Evolutionary conservation across 2,329 filamentous ascomycete species (phyloP).

Genomic region (Ilyonectria destructans): DNA sequence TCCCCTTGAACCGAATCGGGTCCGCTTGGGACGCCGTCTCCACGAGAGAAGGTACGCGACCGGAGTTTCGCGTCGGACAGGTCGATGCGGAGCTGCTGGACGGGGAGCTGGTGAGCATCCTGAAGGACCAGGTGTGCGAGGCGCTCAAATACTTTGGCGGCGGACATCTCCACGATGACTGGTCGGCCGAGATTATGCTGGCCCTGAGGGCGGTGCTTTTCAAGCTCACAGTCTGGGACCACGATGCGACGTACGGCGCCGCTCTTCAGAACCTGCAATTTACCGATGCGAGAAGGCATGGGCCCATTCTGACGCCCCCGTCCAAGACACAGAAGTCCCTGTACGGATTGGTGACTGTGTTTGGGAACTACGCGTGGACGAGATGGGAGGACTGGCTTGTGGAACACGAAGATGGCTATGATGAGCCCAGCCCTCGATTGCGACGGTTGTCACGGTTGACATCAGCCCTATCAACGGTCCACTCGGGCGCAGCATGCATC

Average conservation of each 20-base stretch:
- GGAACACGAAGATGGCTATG: slow-evolving; percentile 82
- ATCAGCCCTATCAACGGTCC: slow-evolving; percentile 77
- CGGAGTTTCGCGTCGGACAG: slow-evolving; percentile 94
- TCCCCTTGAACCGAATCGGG: slow-evolving; percentile 75
- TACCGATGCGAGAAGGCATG: slow-evolving; percentile 82
- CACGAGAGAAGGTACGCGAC: slow-evolving; percentile 84
- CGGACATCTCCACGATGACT: slow-evolving; percentile 84
- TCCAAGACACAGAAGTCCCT: slow-evolving; percentile 86
- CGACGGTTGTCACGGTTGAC: slow-evolving; percentile 79
- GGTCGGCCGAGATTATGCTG: slow-evolving; percentile 88
- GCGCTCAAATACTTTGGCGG: slow-evolving; percentile 90
- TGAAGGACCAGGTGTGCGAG: slow-evolving; percentile 89
- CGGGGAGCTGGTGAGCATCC: slow-evolving; percentile 89
- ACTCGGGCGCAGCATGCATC: slow-evolving; percentile 85
- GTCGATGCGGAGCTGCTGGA: slow-evolving; percentile 96
- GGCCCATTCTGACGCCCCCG: slow-evolving; percentile 77
- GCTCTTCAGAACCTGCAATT: slow-evolving; percentile 93
- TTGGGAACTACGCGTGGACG: slow-evolving; percentile 90
- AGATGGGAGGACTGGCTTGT: slow-evolving; percentile 93
- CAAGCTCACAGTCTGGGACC: slow-evolving; percentile 97
- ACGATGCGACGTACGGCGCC: slow-evolving; percentile 95
- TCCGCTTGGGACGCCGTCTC: slow-evolving; percentile 79
- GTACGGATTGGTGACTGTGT: slow-evolving; percentile 89
- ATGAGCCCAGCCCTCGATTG: slow-evolving; percentile 69
- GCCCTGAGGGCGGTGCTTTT: slow-evolving; percentile 85